phyloP scores from a whole-genome alignment of 345 rosid species.

The Camelina hispida region DNA sequence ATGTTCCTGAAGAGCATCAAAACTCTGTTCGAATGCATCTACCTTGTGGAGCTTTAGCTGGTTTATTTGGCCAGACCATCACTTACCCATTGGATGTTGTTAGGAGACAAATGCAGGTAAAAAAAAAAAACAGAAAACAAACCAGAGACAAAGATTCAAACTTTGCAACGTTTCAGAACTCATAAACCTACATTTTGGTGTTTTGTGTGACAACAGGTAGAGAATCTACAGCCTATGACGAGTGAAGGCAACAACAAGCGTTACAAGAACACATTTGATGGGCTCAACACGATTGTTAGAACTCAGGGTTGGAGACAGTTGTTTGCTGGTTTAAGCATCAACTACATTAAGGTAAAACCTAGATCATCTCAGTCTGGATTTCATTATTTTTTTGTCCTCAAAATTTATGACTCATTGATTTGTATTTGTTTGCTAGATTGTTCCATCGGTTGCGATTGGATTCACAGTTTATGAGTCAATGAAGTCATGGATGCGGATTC shows the following conservation, averaged over 20 bases:
- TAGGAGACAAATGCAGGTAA: conserved; percentile 98
- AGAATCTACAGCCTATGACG: conserved; percentile 60
- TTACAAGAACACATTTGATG: conserved; percentile 73
- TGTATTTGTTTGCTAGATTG: conserved; percentile 57
- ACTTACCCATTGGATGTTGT: conserved; percentile 98
- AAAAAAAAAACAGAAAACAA: conserved; percentile 20
- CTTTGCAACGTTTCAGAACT: conserved; percentile 21
- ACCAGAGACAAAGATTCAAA: conserved; percentile 1
- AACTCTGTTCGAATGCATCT: conserved; percentile 84
- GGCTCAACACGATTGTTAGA: conserved; percentile 65
- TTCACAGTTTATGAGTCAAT: conserved; percentile 85
- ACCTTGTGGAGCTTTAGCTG: conserved; percentile 97
- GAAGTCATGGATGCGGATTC: conserved; percentile 87
- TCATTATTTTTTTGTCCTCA: not conserved
- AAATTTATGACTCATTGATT: not conserved
- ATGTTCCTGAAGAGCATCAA: conserved; percentile 92
- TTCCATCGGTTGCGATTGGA: conserved; percentile 96
- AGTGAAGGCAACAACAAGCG: conserved; percentile 59
- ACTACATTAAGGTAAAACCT: conserved; percentile 77
- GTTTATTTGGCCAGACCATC: conserved; percentile 89
- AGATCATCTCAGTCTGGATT: not conserved
- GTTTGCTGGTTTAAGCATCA: conserved; percentile 95
- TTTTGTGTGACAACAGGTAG: conserved; percentile 58
- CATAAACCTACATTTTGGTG: not conserved
- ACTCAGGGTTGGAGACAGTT: conserved; percentile 95